Base-by-base conservation (phyloP, 2,329 filamentous ascomycete genomes). In the Fusarium lateritium region DNA sequence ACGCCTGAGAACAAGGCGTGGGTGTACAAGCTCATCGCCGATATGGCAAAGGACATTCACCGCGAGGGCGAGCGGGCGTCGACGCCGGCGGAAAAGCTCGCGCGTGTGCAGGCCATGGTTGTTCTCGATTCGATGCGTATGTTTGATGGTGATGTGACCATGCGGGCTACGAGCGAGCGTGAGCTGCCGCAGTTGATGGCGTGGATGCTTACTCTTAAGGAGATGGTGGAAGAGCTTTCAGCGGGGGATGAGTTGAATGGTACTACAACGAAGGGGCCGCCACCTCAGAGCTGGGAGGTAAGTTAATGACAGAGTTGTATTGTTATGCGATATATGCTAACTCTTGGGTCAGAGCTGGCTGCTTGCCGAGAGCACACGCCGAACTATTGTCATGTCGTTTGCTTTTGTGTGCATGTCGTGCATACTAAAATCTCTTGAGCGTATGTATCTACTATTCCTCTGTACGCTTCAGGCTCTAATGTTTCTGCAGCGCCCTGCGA, bases 241-340 rank as follows among this genome's bases (percentile, higher is more conserved):
- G 45, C 71, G 52, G 62, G 65, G 43, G 55, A 77, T 44, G 67
- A 75, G 4, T 28, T 70, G 33, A 46, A 56, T 21, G 54, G 65
- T 21, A 51, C 62, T 6, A 66, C 59, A 46, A 58, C 76, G 34
- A 74, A 76, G 33, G 76, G 79, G 4, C 73, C 71, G 26, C 77
- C 79, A 22, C 82, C 83, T 1, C 73, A 78, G 52, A 80, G 73
- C 26, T 84, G 83, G 83, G 82, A 84, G 75, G 80, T 79, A 39
- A 56, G 76, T 67, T 39, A 8, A 34, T 17, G 22, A 24, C 10
- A 7, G 26, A 28, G 5, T 4, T 9, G 21, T 19, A 10, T 15
- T 7, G 7, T 19, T 24, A 22, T 36, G 44, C 19, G 5, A 15
- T 9, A 26, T 21, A 34, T 39, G 15, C 46, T 62, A 49, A 59